Percentiles rank a stretch among this genome's conserved stretches.
phyloP scores from a whole-genome alignment of 352 stramenopile genomes.

The Peronosclerospora sorghi region DNA sequence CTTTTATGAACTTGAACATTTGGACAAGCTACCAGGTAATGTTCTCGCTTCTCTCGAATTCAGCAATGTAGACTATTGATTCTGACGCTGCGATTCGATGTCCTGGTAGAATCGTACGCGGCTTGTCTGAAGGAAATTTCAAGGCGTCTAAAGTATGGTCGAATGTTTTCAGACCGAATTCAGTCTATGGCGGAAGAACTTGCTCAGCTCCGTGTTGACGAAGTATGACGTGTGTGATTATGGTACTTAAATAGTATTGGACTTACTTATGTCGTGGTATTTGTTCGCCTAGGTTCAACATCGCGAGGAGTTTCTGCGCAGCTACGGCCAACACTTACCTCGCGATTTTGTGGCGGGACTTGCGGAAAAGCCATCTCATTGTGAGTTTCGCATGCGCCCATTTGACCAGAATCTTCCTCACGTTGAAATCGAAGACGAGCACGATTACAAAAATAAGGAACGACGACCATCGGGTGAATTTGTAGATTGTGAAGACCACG shows the following conservation, averaged over 20 bases:
- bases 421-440: constrained; percentile 35
- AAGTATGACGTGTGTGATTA: constrained; percentile 23
- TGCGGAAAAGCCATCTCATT: constrained; percentile 81
- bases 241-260: not conserved
- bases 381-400: constrained; percentile 78
- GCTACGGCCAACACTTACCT: constrained; percentile 70
- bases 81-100: not conserved
- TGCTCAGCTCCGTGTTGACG: constrained; percentile 68
- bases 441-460: constrained; percentile 26
- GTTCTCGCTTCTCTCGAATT: not conserved
- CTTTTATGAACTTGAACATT: constrained; percentile 78
- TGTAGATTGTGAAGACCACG: constrained; percentile 17
- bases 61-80: not conserved
- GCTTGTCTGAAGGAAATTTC: constrained; percentile 73
- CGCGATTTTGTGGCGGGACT: constrained; percentile 73
- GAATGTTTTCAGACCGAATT: constrained; percentile 66
- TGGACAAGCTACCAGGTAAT: constrained; percentile 66
- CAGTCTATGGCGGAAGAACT: constrained; percentile 82
- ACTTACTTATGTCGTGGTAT: not conserved
- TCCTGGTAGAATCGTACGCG: constrained; percentile 48
- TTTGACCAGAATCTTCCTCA: constrained; percentile 76
- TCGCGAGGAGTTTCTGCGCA: constrained; percentile 62
- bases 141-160: constrained; percentile 58
- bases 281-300: constrained; percentile 35
- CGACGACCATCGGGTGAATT: constrained; percentile 19